A percentile compares a stretch with the other conserved stretches of the same genome.
phyloP scores from a whole-genome alignment of 1,284 basidiomycete species.

The Ustilago curta region DNA sequence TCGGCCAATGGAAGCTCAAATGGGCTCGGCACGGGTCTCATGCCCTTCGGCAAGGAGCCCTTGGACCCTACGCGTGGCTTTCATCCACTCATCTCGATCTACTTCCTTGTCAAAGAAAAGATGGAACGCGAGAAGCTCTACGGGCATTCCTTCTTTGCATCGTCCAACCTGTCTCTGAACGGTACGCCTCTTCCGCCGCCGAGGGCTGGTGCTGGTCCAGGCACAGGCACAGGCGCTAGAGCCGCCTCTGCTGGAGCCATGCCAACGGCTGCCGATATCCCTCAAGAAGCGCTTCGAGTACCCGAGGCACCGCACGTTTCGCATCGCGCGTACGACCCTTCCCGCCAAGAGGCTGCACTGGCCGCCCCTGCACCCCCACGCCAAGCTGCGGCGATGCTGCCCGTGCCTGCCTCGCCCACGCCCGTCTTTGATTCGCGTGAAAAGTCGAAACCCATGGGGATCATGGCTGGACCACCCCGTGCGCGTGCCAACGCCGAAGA shows the following conservation, averaged over 20 bases:
- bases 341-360: conserved; percentile 42
- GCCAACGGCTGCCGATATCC: conserved; percentile 68
- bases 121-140: conserved; percentile 92
- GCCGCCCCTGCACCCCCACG: conserved; percentile 30
- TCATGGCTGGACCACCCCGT: conserved; percentile 66
- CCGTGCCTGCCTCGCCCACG: conserved; percentile 48
- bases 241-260: conserved; percentile 46
- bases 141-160: conserved; percentile 92
- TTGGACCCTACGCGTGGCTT: conserved; percentile 90
- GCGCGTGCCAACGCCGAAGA: conserved; percentile 65
- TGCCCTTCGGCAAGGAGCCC: conserved; percentile 68
- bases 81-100: conserved; percentile 94
- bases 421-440: conserved; percentile 69
- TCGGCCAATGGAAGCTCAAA: conserved; percentile 36
- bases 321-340: conserved; percentile 53
- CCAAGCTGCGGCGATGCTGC: conserved; percentile 31
- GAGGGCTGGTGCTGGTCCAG: conserved; percentile 14
- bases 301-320: conserved; percentile 65
- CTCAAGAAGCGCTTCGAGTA: conserved; percentile 61
- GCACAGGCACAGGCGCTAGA: conserved; percentile 24
- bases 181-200: conserved; percentile 40
- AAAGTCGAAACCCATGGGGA: conserved; percentile 62
- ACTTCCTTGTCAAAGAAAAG: conserved; percentile 94
- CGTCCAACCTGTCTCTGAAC: conserved; percentile 78
- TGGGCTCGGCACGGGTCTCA: conserved; percentile 44